phyloP scores from a whole-genome alignment of 1,284 basidiomycete genomes.

The Leccinum solheimii region DNA sequence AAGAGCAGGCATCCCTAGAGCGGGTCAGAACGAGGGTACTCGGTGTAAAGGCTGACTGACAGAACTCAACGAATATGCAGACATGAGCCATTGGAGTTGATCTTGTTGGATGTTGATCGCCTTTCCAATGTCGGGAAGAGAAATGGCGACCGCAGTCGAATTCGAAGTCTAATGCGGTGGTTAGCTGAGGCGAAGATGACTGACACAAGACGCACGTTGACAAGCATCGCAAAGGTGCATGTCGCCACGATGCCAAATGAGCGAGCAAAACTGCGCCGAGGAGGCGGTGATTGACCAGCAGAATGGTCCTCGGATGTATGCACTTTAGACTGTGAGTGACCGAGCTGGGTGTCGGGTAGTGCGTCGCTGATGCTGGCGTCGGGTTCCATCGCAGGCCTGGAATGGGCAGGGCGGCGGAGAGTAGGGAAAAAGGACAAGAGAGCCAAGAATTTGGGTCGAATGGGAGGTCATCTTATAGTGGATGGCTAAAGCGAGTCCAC shows the following conservation, averaged over 20 bases:
- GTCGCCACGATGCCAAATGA: slow-evolving; percentile 49
- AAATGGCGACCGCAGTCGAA: slow-evolving; percentile 50
- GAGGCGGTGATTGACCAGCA: not conserved
- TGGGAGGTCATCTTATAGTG: not conserved
- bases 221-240: slow-evolving; percentile 54
- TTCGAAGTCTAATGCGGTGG: slow-evolving; percentile 39
- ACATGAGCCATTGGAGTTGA: slow-evolving; percentile 66
- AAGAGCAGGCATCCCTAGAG: slow-evolving; percentile 69
- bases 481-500: not conserved
- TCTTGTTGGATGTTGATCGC: slow-evolving; percentile 50
- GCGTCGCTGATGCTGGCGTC: slow-evolving; percentile 10
- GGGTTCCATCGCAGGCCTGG: slow-evolving; percentile 10
- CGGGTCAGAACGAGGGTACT: slow-evolving; percentile 13
- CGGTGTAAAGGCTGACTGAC: slow-evolving; percentile 33
- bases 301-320: slow-evolving; percentile 21
- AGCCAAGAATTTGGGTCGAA: not conserved
- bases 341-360: slow-evolving; percentile 13
- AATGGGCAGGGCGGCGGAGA: not conserved
- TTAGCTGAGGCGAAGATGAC: slow-evolving; percentile 2
- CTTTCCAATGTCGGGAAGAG: slow-evolving; percentile 61
- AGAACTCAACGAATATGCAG: slow-evolving; percentile 50
- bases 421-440: not conserved
- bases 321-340: slow-evolving; percentile 11
- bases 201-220: slow-evolving; percentile 44
- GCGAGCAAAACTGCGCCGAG: slow-evolving; percentile 27